phyloP scores from a whole-genome alignment of 192 early-diverging fungal species.

The Rhizoclosmatium sp. region DNA sequence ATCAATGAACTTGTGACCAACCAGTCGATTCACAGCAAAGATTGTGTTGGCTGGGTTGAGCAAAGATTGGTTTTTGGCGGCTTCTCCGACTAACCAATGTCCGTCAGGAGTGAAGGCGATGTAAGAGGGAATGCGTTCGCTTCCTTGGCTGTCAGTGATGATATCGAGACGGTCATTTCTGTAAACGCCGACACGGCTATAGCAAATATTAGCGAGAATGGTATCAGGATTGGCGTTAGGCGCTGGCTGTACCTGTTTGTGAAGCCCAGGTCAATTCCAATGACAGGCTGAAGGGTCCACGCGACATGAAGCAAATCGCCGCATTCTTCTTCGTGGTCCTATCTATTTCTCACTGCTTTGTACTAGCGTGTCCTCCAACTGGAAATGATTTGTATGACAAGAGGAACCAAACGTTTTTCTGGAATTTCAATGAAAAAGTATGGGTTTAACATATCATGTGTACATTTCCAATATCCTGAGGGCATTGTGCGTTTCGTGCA shows the following conservation, averaged over 20 bases:
- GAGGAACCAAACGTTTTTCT: too few species aligned
- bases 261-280: constrained; percentile 96
- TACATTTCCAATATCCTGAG: too few species aligned
- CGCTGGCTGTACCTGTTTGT: constrained; percentile 58
- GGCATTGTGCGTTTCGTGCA: too few species aligned
- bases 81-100: constrained; percentile 87
- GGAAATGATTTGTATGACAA: too few species aligned
- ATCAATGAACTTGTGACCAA: constrained; percentile 89
- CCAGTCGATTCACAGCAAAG: constrained; percentile 92
- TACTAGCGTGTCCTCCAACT: too few species aligned
- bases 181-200: constrained; percentile 79
- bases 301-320: too few species aligned
- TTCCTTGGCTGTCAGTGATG: constrained; percentile 92
- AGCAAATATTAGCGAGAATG: not conserved
- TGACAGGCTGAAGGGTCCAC: constrained; percentile 57
- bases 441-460: too few species aligned
- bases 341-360: too few species aligned
- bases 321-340: too few species aligned
- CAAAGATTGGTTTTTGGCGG: constrained; percentile 94
- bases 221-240: not conserved
- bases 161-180: constrained; percentile 96
- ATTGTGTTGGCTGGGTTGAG: constrained; percentile 90
- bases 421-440: too few species aligned
- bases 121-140: constrained; percentile 94
- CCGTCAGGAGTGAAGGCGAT: constrained; percentile 92